These are phyloP conservation scores for Leccinum rimulosum DNA, from an alignment of 768 basidiomycete species.

Conservation along the genomic window DNA sequence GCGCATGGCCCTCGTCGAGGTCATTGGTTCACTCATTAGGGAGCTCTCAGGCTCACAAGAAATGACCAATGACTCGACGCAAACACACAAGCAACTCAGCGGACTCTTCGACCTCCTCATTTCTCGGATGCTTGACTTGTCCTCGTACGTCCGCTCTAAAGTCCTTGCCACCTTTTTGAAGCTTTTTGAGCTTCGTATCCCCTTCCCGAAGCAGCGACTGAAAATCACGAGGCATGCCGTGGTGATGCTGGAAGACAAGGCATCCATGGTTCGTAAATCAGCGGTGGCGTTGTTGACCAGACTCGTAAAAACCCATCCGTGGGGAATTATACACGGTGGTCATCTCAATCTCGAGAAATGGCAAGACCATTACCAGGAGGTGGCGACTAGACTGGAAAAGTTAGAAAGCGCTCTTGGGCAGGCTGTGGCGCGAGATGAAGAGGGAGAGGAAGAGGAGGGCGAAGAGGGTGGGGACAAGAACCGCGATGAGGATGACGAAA, in stretches of 20 bases:
- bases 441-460: conserved; percentile 28
- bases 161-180: conserved; percentile 74
- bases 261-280: conserved; percentile 79
- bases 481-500: conserved; percentile 35
- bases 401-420: conserved; percentile 69
- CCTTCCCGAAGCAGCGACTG: conserved; percentile 85
- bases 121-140: conserved; percentile 84
- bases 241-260: conserved; percentile 85
- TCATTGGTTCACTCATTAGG: conserved; percentile 80
- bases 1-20: conserved; percentile 91
- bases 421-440: conserved; percentile 47
- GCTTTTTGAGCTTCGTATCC: conserved; percentile 71
- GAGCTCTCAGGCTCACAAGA: conserved; percentile 65
- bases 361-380: conserved; percentile 65
- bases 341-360: conserved; percentile 68
- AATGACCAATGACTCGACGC: conserved; percentile 44
- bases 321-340: conserved; percentile 81
- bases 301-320: conserved; percentile 86
- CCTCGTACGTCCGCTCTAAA: conserved; percentile 89
- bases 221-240: conserved; percentile 74
- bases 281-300: conserved; percentile 74
- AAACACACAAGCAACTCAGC: conserved; percentile 68
- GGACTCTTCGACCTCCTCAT: conserved; percentile 80
- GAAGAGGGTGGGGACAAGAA: conserved; percentile 38
- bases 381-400: conserved; percentile 62